phyloP scores from a whole-genome alignment of 2,329 filamentous ascomycete genomes.

The Ampelomyces quisqualis region DNA sequence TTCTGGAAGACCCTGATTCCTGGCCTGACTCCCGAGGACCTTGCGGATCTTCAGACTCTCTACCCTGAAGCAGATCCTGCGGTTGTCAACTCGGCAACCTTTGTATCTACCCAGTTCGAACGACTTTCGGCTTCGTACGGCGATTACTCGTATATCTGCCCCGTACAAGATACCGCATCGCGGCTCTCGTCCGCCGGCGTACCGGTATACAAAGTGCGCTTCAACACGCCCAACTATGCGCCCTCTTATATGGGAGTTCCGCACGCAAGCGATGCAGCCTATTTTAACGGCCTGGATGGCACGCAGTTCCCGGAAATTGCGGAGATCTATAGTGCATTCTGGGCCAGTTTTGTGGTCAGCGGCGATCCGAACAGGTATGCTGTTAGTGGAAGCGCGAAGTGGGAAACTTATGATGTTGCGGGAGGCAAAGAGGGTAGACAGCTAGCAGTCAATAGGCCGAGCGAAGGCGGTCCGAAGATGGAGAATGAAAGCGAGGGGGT shows the following conservation, averaged over 20 bases:
- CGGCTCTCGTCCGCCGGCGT: slow-evolving; percentile 23
- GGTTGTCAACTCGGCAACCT: slow-evolving; percentile 38
- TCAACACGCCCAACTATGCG: slow-evolving; percentile 37
- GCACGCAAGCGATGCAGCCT: slow-evolving; percentile 33
- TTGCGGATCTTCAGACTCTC: slow-evolving; percentile 31
- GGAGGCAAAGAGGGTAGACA: slow-evolving; percentile 9
- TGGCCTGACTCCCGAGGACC: slow-evolving; percentile 30
- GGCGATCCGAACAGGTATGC: slow-evolving; percentile 38
- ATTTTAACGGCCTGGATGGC: slow-evolving; percentile 33
- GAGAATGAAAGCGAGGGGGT: slow-evolving; percentile 30
- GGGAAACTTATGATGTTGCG: slow-evolving; percentile 31
- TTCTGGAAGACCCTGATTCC: slow-evolving; percentile 33
- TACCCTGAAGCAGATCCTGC: slow-evolving; percentile 31
- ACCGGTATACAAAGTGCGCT: slow-evolving; percentile 40
- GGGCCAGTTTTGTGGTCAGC: slow-evolving; percentile 39
- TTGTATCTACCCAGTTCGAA: slow-evolving; percentile 48
- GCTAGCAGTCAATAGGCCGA: slow-evolving; percentile 27
- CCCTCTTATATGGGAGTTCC: slow-evolving; percentile 34
- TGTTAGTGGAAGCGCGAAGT: slow-evolving; percentile 23
- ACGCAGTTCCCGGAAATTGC: slow-evolving; percentile 35
- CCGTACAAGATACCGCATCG: slow-evolving; percentile 37
- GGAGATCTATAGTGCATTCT: slow-evolving; percentile 38
- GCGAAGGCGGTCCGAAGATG: slow-evolving; percentile 25
- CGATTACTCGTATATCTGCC: slow-evolving; percentile 42
- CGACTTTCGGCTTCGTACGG: slow-evolving; percentile 48